phyloP scores from a whole-genome alignment of 2,329 filamentous ascomycete genomes.

The Diaporthe australafricana region DNA sequence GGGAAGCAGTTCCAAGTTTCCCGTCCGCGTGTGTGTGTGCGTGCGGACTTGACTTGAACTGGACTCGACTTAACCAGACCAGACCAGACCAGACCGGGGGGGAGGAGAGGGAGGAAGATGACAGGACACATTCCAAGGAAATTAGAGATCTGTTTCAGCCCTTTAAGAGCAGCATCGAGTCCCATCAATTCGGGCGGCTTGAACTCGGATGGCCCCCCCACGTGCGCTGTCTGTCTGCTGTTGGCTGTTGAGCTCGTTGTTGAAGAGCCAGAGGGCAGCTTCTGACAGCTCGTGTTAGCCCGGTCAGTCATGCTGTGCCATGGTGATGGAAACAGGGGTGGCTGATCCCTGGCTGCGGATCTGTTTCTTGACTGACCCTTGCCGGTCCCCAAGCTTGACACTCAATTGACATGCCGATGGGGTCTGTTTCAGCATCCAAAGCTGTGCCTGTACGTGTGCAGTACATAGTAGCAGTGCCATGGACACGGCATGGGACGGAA shows the following conservation, averaged over 20 bases:
- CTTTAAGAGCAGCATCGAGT: not conserved
- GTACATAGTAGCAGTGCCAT: not conserved
- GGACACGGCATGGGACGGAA: slow-evolving; percentile 10
- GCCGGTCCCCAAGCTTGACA: slow-evolving; percentile 9
- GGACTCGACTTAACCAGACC: slow-evolving; percentile 1
- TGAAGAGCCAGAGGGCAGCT: not conserved
- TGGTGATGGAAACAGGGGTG: slow-evolving; percentile 6
- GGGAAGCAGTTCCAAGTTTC: slow-evolving; percentile 7
- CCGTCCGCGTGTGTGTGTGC: not conserved
- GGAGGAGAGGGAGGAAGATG: not conserved
- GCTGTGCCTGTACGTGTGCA: slow-evolving; percentile 2
- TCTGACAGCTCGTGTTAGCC: slow-evolving; percentile 27
- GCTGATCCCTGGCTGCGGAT: slow-evolving; percentile 1
- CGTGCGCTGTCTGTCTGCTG: slow-evolving; percentile 4
- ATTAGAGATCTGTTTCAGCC: slow-evolving; percentile 19
- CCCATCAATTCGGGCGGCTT: not conserved
- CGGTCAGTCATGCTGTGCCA: slow-evolving; percentile 10
- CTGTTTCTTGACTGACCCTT: slow-evolving; percentile 24
- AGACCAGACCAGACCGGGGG: slow-evolving; percentile 12
- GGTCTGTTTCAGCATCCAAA: slow-evolving; percentile 23
- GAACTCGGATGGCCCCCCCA: not conserved
- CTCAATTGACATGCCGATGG: slow-evolving; percentile 20
- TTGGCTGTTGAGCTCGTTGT: not conserved
- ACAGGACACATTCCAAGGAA: slow-evolving; percentile 12
- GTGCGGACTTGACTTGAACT: not conserved